Conservation (phyloP, 2,329 filamentous ascomycete genomes). For the Penicillium sp. region DNA sequence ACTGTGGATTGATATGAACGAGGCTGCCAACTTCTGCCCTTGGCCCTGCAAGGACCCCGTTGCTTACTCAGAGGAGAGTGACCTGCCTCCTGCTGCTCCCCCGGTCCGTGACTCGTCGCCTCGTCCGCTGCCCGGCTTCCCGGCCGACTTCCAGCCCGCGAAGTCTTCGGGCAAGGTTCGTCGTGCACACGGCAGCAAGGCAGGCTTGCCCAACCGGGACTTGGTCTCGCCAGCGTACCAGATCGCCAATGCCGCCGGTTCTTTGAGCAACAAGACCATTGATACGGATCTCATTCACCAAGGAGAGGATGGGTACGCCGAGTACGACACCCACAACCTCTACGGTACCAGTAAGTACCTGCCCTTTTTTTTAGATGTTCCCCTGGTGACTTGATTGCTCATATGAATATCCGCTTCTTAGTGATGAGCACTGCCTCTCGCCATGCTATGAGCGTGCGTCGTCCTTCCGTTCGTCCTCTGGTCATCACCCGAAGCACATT, state of each 20-base stretch:
- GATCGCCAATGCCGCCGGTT: conserved; percentile 57
- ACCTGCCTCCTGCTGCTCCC: conserved; percentile 54
- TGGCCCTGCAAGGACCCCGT: conserved; percentile 52
- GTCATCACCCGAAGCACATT: conserved; percentile 73
- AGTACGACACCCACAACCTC: conserved; percentile 73
- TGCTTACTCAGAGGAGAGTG: conserved; percentile 44
- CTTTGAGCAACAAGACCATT: conserved; percentile 53
- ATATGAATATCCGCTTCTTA: conserved; percentile 8
- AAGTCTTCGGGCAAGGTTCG: conserved; percentile 6
- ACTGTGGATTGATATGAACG: conserved; percentile 70
- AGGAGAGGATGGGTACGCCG: conserved; percentile 54
- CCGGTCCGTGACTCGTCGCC: conserved; percentile 56
- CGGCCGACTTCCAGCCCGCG: conserved; percentile 59
- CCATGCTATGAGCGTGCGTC: conserved; percentile 59
- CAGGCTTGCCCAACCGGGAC: conserved; percentile 58
- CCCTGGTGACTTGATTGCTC: background rate
- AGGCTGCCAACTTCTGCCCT: conserved; percentile 49
- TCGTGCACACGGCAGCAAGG: conserved; percentile 34
- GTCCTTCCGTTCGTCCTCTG: conserved; percentile 59
- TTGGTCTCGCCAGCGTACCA: conserved; percentile 59
- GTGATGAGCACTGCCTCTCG: conserved; percentile 65
- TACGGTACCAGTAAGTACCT: conserved; percentile 55
- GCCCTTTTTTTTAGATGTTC: background rate
- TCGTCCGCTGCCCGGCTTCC: conserved; percentile 62
- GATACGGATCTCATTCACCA: conserved; percentile 60